A percentile compares a stretch with the other conserved stretches of the same genome.
Conservation (phyloP, 768 basidiomycete species). For the Rubroboletus pulcherrimus region DNA sequence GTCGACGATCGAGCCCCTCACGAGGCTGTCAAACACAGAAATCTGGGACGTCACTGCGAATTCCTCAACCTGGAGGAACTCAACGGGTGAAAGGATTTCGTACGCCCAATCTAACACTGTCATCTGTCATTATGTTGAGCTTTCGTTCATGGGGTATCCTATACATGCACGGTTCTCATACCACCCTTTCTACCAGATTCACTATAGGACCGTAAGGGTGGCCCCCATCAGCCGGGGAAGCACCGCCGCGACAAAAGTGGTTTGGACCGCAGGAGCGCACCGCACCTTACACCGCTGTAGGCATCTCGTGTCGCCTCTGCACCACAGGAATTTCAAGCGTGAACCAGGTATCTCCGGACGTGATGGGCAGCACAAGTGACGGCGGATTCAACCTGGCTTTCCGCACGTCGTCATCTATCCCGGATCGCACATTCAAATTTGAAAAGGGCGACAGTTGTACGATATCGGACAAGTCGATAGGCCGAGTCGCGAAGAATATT, state of each 20-base stretch:
- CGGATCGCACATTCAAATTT: neutral
- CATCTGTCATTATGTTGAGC: neutral
- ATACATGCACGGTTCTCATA: neutral
- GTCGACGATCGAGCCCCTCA: too few relatives aligned
- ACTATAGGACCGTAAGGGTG: too few relatives aligned
- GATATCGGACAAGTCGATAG: conserved; percentile 34
- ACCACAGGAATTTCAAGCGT: conserved; percentile 16
- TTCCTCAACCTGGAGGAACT: too few relatives aligned
- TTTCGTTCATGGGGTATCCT: neutral
- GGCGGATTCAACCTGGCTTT: neutral
- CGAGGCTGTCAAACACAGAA: too few relatives aligned
- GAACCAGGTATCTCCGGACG: conserved; percentile 13
- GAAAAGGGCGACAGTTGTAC: conserved; percentile 33
- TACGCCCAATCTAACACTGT: too few relatives aligned
- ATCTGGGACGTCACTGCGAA: neutral
- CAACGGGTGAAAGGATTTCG: too few relatives aligned
- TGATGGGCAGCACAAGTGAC: neutral
- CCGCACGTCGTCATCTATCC: neutral
- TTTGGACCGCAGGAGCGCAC: too few relatives aligned
- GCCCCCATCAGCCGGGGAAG: neutral
- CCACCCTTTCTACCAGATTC: neutral
- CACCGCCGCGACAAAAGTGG: neutral
- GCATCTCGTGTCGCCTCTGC: conserved; percentile 7
- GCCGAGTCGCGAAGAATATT: conserved; percentile 3
- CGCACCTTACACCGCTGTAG: neutral